phyloP scores from a whole-genome alignment of 2,329 filamentous ascomycete species.

The Xylaria arbuscula region DNA sequence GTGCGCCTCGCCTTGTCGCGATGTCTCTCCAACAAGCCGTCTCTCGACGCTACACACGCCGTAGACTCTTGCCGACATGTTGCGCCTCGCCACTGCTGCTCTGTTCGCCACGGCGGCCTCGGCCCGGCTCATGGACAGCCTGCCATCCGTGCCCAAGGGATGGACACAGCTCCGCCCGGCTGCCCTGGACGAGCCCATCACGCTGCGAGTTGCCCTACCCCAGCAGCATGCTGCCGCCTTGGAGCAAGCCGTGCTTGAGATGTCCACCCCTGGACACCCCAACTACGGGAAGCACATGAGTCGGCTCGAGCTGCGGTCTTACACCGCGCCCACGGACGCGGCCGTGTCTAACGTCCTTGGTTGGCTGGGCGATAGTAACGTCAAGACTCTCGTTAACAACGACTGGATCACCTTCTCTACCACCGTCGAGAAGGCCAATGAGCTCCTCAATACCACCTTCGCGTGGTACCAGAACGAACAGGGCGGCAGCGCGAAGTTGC shows the following conservation, averaged over 20 bases:
- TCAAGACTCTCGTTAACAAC: constrained; percentile 52
- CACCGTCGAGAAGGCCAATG: constrained; percentile 55
- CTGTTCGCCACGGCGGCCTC: constrained; percentile 46
- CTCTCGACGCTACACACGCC: constrained; percentile 10
- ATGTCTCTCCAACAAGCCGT: not conserved
- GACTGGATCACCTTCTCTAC: constrained; percentile 58
- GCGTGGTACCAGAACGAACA: constrained; percentile 55
- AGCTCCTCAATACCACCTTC: constrained; percentile 61
- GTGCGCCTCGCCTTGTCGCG: constrained; percentile 5
- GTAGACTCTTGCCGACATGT: constrained; percentile 39
- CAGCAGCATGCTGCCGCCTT: constrained; percentile 51
- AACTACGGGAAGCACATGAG: constrained; percentile 63
- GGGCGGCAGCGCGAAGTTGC: constrained; percentile 54
- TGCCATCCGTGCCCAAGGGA: constrained; percentile 45
- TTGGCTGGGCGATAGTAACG: constrained; percentile 59
- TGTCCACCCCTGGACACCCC: constrained; percentile 60
- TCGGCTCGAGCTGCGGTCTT: constrained; percentile 60
- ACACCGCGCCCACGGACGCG: constrained; percentile 58
- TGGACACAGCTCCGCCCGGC: constrained; percentile 45
- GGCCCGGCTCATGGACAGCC: constrained; percentile 48
- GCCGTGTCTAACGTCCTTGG: constrained; percentile 55
- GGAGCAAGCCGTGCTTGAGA: constrained; percentile 58
- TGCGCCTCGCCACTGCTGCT: constrained; percentile 39
- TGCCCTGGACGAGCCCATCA: constrained; percentile 42
- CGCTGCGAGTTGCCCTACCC: constrained; percentile 43